Evolutionary conservation across 495 filamentous ascomycete species (phyloP).

Genomic region (Clohesyomyces aquaticus): DNA sequence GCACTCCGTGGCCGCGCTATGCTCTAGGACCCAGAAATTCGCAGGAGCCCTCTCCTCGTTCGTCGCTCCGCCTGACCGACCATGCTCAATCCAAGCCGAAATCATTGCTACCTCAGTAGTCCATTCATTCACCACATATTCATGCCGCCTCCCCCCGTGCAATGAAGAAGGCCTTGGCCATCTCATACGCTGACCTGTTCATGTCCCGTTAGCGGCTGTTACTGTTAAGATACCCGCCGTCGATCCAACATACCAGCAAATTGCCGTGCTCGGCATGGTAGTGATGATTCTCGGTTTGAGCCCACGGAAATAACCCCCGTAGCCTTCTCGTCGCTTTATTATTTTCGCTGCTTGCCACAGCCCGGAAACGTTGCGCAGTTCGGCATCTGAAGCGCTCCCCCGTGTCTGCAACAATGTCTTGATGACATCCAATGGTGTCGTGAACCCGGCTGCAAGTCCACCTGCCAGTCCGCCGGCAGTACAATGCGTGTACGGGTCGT

Average conservation of each 20-base stretch:
- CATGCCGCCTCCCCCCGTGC: constrained; percentile 28
- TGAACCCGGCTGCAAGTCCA: constrained; percentile 88
- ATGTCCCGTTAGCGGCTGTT: constrained; percentile 34
- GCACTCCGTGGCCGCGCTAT: constrained; percentile 20
- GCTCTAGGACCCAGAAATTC: constrained; percentile 22
- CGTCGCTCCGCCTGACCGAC: too few species aligned
- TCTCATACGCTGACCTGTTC: constrained; percentile 72
- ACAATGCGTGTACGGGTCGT: constrained; percentile 92
- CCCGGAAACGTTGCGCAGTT: constrained; percentile 83
- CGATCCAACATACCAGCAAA: constrained; percentile 79
- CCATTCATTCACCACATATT: too few species aligned
- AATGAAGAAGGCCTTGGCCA: constrained; percentile 77
- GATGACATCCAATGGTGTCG: constrained; percentile 95
- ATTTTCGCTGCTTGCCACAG: constrained; percentile 80
- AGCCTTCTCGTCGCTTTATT: constrained; percentile 81
- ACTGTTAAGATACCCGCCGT: not conserved
- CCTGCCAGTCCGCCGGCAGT: constrained; percentile 89
- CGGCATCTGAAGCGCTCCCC: constrained; percentile 75
- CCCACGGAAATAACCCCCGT: constrained; percentile 87
- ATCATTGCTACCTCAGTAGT: too few species aligned
- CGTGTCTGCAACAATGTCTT: constrained; percentile 96
- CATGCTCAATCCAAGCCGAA: too few species aligned
- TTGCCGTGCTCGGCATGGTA: constrained; percentile 97
- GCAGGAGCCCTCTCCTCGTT: too few species aligned
- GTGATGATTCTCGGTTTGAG: constrained; percentile 89